phyloP scores from a whole-genome alignment of 257 asterid genomes.

The Asclepias syriaca region DNA sequence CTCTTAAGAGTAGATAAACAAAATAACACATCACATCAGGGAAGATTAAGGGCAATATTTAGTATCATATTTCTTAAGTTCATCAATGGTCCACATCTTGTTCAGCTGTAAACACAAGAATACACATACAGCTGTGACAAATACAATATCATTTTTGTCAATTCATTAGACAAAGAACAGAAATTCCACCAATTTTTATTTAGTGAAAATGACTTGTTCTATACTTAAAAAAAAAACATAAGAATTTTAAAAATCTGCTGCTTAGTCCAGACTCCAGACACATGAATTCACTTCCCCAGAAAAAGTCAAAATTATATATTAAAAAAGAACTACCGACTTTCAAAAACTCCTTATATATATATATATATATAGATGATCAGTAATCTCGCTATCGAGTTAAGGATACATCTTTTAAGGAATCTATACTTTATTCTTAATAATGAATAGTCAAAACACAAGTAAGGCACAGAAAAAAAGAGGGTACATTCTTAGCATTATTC shows the following conservation, averaged over 20 bases:
- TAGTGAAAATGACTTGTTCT: no score
- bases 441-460: neutral
- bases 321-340: no score
- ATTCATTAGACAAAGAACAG: neutral
- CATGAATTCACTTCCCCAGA: neutral
- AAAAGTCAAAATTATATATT: neutral
- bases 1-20: neutral
- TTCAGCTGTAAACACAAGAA: no score
- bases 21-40: neutral
- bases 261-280: no score
- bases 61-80: neutral
- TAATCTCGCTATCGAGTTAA: neutral
- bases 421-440: neutral
- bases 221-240: no score
- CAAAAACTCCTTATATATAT: no score
- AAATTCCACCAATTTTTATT: neutral
- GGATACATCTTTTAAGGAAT: neutral
- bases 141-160: neutral
- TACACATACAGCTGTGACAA: neutral
- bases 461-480: neutral
- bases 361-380: neutral
- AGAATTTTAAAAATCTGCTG: no score
- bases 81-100: neutral
- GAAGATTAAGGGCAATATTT: neutral
- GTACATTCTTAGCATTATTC: neutral